Conservation (phyloP, 371 early-diverging fungal genomes). For the Rhizomucor pusillus region DNA sequence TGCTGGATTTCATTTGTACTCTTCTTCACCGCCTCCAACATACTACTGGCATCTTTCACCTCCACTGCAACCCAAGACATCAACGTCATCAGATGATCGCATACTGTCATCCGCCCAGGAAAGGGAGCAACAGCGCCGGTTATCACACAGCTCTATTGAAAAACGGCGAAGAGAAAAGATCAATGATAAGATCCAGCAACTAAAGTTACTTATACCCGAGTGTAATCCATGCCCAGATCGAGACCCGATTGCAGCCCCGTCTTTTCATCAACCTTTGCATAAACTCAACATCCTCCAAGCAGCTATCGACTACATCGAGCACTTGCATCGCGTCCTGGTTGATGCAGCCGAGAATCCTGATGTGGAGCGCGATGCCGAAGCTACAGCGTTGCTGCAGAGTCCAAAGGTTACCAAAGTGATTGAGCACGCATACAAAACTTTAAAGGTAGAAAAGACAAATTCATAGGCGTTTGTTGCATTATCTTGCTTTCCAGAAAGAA, state of each 20-base stretch:
- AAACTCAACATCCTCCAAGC: constrained; percentile 71
- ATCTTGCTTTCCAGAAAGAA: too few species aligned
- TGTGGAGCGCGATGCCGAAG: too few species aligned
- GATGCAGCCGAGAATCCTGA: background rate
- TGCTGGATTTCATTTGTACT: too few species aligned
- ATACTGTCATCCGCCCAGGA: constrained; percentile 26
- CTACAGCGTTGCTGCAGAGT: background rate
- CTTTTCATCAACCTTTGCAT: constrained; percentile 38
- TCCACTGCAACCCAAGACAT: too few species aligned
- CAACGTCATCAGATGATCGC: too few species aligned
- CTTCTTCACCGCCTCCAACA: too few species aligned
- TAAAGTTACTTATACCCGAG: constrained; percentile 45
- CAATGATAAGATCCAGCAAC: constrained; percentile 62
- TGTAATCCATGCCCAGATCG: constrained; percentile 50
- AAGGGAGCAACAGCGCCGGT: constrained; percentile 58
- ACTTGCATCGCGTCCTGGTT: constrained; percentile 12
- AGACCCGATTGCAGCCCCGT: constrained; percentile 40
- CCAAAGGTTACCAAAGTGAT: constrained; percentile 6
- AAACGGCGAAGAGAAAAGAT: constrained; percentile 74
- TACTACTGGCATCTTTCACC: too few species aligned
- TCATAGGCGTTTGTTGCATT: too few species aligned
- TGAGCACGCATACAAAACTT: constrained; percentile 6
- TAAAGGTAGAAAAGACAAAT: too few species aligned
- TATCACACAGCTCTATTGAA: constrained; percentile 78
- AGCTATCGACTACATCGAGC: constrained; percentile 70